Percentiles rank a stretch among this genome's conserved stretches.
Conservation (phyloP, 257 asterid genomes). For the Solanum piurae region DNA sequence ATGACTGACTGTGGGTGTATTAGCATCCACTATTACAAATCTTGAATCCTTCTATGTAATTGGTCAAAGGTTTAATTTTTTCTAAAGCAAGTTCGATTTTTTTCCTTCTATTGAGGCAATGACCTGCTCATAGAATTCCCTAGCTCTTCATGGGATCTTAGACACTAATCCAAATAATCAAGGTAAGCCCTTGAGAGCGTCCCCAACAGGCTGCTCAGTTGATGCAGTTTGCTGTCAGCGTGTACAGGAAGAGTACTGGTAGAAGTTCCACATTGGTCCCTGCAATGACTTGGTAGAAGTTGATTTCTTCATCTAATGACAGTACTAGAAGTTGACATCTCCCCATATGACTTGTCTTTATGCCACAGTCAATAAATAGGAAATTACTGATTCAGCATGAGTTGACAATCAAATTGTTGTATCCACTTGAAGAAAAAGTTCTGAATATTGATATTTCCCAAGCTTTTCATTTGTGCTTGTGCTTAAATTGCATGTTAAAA, state of each 20-base stretch:
- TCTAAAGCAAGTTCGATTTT: not conserved
- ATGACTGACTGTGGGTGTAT: not conserved
- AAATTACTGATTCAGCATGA: not conserved
- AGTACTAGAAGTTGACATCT: not conserved
- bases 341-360: not conserved
- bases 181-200: not conserved
- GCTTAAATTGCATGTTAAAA: not conserved
- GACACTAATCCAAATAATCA: not conserved
- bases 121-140: not conserved
- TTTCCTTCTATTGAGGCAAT: not conserved
- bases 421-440: not conserved
- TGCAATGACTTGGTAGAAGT: not conserved
- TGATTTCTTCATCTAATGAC: not conserved
- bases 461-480: not conserved
- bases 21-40: not conserved
- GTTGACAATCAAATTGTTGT: not conserved
- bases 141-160: not conserved
- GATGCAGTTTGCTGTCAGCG: not conserved
- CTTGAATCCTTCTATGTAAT: not conserved
- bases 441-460: not conserved
- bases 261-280: not conserved
- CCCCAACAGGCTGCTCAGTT: not conserved
- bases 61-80: not conserved
- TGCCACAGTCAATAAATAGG: not conserved
- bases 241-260: not conserved